Evolutionary conservation across 371 early-diverging fungal genomes (phyloP).

Genomic region (Amoeboaphelidium protococcarum): DNA sequence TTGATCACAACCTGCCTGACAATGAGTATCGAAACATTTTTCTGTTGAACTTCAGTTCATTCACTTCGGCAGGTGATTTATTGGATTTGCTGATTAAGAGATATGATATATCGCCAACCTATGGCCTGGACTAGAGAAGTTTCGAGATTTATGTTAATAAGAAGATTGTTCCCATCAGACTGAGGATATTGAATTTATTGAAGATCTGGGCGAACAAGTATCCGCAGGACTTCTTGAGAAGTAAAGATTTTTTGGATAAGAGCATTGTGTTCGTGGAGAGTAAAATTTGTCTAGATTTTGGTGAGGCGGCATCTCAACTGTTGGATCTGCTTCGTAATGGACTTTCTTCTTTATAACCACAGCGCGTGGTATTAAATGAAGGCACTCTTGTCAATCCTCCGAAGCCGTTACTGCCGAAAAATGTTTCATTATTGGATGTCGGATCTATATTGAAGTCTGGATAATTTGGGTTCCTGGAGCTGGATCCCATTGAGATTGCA

Average conservation of each 20-base stretch:
- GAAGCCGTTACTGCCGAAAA: neutral
- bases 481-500: constrained; percentile 22
- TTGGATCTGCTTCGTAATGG: too few relatives aligned
- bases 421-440: neutral
- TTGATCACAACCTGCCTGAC: constrained; percentile 2
- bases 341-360: too few relatives aligned
- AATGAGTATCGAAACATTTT: constrained; percentile 11
- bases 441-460: neutral
- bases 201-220: constrained; percentile 15
- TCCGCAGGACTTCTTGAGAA: constrained; percentile 16
- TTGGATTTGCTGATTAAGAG: constrained; percentile 14
- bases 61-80: constrained; percentile 18
- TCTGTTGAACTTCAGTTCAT: constrained; percentile 22
- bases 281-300: constrained; percentile 13
- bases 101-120: constrained; percentile 15
- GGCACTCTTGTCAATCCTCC: too few relatives aligned
- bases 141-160: constrained; percentile 14
- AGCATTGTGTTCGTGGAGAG: constrained; percentile 14
- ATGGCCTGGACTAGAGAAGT: constrained; percentile 11
- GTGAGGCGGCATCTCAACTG: neutral
- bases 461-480: constrained; percentile 8
- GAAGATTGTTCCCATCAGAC: constrained; percentile 16
- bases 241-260: constrained; percentile 10
- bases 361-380: too few relatives aligned
- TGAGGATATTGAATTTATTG: constrained; percentile 12